Percentiles rank a stretch among this genome's conserved stretches.
Evolutionary conservation across 164 flowering plant genomes (phyloP).

Genomic region (Umbellularia californica): DNA sequence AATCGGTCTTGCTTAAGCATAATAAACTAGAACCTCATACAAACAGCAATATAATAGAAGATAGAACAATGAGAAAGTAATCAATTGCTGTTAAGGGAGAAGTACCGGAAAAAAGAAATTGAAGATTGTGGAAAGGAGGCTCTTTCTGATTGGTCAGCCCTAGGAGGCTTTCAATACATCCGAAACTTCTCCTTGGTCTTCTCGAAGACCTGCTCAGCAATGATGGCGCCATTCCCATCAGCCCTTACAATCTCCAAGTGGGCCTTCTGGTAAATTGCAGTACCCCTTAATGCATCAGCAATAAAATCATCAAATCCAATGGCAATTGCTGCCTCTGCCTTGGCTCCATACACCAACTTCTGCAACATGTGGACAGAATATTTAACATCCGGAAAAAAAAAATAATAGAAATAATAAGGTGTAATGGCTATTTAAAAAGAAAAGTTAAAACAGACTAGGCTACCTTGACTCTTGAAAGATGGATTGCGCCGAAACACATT

Average conservation of each 20-base stretch:
- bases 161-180: slow-evolving; percentile 40
- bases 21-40: too few relatives aligned
- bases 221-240: slow-evolving; percentile 66
- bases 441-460: background rate
- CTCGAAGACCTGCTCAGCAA: slow-evolving; percentile 96
- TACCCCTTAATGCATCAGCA: slow-evolving; percentile 96
- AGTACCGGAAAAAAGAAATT: too few relatives aligned
- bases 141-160: too few relatives aligned
- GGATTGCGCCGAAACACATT: slow-evolving; percentile 98
- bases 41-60: too few relatives aligned
- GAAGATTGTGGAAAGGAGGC: too few relatives aligned
- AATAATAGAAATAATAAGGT: background rate
- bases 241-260: slow-evolving; percentile 87
- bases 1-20: too few relatives aligned
- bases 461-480: slow-evolving; percentile 91
- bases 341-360: slow-evolving; percentile 95
- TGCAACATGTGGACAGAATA: slow-evolving; percentile 21
- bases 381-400: background rate
- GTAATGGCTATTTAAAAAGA: background rate
- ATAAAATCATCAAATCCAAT: slow-evolving; percentile 98
- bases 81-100: too few relatives aligned
- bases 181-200: slow-evolving; percentile 76
- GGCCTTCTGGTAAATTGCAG: slow-evolving; percentile 80
- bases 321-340: slow-evolving; percentile 96
- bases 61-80: too few relatives aligned